Evolutionary conservation across 805 yeast genomes (phyloP).

Genomic region (Cyberlindnera veronae): DNA sequence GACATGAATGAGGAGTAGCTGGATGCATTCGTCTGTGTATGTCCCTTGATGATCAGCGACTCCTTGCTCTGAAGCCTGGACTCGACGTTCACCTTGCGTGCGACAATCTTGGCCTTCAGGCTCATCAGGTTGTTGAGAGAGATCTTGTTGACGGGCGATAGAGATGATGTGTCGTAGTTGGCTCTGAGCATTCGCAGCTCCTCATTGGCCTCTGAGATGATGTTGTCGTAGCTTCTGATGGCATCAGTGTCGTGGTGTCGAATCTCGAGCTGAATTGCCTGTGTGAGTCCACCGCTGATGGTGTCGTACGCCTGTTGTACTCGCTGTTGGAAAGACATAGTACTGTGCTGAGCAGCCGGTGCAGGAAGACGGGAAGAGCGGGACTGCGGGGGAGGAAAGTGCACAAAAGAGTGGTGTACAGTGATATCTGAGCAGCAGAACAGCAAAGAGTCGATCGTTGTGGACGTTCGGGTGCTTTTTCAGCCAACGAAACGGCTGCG

Average conservation of each 20-base stretch:
- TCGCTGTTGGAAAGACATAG: conserved; percentile 8
- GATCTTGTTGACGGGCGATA: conserved; percentile 15
- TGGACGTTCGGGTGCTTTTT: too few species aligned
- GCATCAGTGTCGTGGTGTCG: conserved; percentile 22
- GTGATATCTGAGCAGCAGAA: too few species aligned
- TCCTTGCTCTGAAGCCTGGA: conserved; percentile 14
- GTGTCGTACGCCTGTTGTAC: conserved; percentile 5
- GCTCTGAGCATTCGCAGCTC: conserved; percentile 6
- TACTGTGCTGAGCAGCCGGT: not conserved
- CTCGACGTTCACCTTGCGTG: conserved; percentile 14
- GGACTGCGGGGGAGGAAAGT: not conserved
- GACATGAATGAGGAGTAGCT: conserved; percentile 27
- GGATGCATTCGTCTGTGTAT: conserved; percentile 17
- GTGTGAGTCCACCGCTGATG: conserved; percentile 6
- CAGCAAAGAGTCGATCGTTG: too few species aligned
- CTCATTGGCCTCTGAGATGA: conserved; percentile 13
- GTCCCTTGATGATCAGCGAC: conserved; percentile 12
- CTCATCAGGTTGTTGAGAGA: conserved; percentile 16
- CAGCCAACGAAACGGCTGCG: not conserved
- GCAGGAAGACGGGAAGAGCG: not conserved
- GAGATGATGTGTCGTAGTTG: conserved; percentile 1
- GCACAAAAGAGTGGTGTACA: not conserved
- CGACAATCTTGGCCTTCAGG: conserved; percentile 18
- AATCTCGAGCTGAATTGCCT: conserved; percentile 21
- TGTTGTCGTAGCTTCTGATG: conserved; percentile 10